Evolutionary conservation across 139 green algal genomes (phyloP), one percentile per base, ranked within the genome.

Genomic region (Coelastrella sp.): DNA sequence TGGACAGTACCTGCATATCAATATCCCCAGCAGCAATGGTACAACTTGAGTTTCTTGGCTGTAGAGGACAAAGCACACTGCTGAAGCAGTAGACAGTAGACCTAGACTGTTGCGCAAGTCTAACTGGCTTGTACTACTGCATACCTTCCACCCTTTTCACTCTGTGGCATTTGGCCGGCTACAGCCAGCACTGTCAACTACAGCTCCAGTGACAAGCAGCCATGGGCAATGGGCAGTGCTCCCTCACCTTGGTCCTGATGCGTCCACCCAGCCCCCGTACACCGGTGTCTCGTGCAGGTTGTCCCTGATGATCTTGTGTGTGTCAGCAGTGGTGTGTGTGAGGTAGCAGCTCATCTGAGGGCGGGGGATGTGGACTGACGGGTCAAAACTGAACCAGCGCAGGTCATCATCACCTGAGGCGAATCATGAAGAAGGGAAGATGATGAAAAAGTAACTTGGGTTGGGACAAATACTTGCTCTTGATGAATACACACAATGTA

Each of bases 321-420:
- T 99, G 17, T 94, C 96, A 0, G 94, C 86, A 0, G 96, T 99
- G 49, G 98, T 99, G 90, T 96, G 95, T 4, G 98, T 99, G 66
- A 99, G 90, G 92, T 98, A 96, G 95, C 98, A 99, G 59, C 87
- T 84, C 92, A 99, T 93, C 94, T 99, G 97, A 25, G 91, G 80
- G 8, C 96, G 93, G 58, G 92, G 90, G 22, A 97, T 90, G 91
- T 99, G 97, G 14, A 92, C 94, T 17, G 91, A 89, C 1, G 93
- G 82, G 94, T 99, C 98, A 91, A 98, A 99, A 72, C 94, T 98
- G 92, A 99, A 99, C 95, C 96, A 99, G 14, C 96, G 92, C 49
- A 96, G 90, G 19, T 98, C 93, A 61, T 94, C 90, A 84, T 97
- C 95, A 27, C 95, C 95, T 87, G 93, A 20, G 25, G 20, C 0